Base-by-base conservation (phyloP, 1,284 basidiomycete species). In the Ceratobasidium sp. region DNA sequence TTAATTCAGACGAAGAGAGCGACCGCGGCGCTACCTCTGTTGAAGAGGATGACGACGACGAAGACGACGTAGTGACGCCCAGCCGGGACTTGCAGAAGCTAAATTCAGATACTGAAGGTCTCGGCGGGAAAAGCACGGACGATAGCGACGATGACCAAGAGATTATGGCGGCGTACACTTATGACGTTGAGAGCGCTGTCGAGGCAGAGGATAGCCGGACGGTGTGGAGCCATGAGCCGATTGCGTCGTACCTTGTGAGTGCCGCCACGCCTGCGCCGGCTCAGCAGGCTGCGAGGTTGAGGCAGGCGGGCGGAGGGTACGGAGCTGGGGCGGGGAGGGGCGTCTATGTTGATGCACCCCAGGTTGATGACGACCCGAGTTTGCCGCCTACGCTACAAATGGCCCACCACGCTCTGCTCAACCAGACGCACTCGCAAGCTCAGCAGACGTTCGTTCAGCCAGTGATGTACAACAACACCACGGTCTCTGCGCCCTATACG, bases 161-260 rank as follows among this genome's bases (percentile, higher is more conserved):
- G 30, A 54, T 35, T 26, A 47, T 21, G 16, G 26, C 70, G 2
- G 62, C 52, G 16, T 57, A 57, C 23, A 47, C 38, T 41, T 57
- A 41, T 41, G 55, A 73, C n/a, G 64, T 62, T 4, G 73, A 75
- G 32, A 58, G 80, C 4, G 83, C 81, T 47, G 85, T 69, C 52
- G 64, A 69, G 52, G 64, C 64, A 50, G 64, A 69, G 64, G 64
- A 69, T 9, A 69, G 83, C 9, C 88, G 88, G 28, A 90, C 89
- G 0, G 87, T 90, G 50, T 92, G 90, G 91, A 83, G 84, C 30
- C 86, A 87, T 46, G 83, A 82, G n/a, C 86, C 85, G 18, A 86
- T 91, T 28, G 86, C 87, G n/a, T 85, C 86, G 41, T 91, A 89
- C 79, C 82, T 88, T 28, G 66, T 70, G n/a, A 55, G 52, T 30